Base-by-base conservation (phyloP, 2,329 filamentous ascomycete species). In the Colletotrichum aenigma region DNA sequence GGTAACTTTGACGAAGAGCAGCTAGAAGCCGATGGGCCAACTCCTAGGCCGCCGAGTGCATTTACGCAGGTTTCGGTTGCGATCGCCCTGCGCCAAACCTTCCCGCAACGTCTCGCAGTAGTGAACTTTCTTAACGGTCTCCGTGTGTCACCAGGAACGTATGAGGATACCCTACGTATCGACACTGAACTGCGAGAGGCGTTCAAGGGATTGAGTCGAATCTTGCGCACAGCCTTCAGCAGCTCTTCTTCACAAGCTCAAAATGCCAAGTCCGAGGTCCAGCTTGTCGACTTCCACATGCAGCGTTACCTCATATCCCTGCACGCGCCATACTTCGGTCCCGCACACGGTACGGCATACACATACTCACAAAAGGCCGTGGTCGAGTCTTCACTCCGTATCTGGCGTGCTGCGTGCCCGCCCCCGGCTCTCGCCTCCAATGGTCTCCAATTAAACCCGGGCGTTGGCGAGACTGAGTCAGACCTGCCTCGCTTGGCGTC, bases 271-370 rank as follows among this genome's bases (percentile, higher is more conserved):
- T 89, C 89, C 69, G 85, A 87, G n/a, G 79, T 86, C 7, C 85
- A 86, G 5, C 78, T 89, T 1, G 79, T 90, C 7, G 88, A 91
- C 32, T 84, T 90, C 56, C 81, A 91, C 26, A 85, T 91, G 75
- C 86, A 89, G 30, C 88, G 90, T 10, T 91, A 90, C 78, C 81
- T 93, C 4, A 84, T 90, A 7, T 84, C 88, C 0, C 84, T 94
- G 0, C 92, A 94, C 78, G 83, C 89, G 4, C 89, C 89, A 0
- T 92, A 87, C 78, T 87, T 88, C 30, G 81, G 80, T 1, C 79
- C 83, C 0, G 83, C 87, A 2, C 80, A 81, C 1, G 83, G 89
- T 6, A 83, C 87, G 1, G 79, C 84, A 4, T 91, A 88, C 74
- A 88, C 89, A 1, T 91, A 87, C 75, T 90, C 90, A 0, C 82